Evolutionary conservation across 2,329 filamentous ascomycete species (phyloP).

Genomic region (Nemania abortiva): DNA sequence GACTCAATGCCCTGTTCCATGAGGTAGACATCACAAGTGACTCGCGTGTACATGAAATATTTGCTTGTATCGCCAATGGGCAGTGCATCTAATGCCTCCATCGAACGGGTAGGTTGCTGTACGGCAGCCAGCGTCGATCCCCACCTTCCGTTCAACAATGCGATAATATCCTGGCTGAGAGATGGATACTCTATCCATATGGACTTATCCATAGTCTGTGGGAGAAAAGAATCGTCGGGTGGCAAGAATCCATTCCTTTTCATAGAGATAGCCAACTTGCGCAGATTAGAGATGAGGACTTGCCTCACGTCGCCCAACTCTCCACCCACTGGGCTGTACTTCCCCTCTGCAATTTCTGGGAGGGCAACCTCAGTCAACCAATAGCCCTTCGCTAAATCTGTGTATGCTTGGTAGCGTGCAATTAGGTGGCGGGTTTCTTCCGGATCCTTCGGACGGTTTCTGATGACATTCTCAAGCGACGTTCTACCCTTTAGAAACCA

Average conservation of each 20-base stretch:
- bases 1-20: conserved; percentile 78
- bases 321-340: conserved; percentile 56
- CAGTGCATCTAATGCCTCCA: conserved; percentile 74
- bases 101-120: conserved; percentile 60
- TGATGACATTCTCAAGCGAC: conserved; percentile 78
- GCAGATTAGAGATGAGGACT: conserved; percentile 72
- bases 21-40: conserved; percentile 79
- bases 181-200: conserved; percentile 85
- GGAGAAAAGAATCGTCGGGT: conserved; percentile 74
- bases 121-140: conserved; percentile 62
- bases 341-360: conserved; percentile 61
- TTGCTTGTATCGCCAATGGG: conserved; percentile 80
- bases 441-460: conserved; percentile 69
- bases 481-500: conserved; percentile 89
- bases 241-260: conserved; percentile 84
- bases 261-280: conserved; percentile 84
- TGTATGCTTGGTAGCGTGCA: conserved; percentile 79
- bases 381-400: conserved; percentile 85
- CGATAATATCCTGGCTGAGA: conserved; percentile 77
- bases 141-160: conserved; percentile 74
- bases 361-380: conserved; percentile 77
- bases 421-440: conserved; percentile 68
- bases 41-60: conserved; percentile 82
- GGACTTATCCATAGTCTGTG: conserved; percentile 81
- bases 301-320: conserved; percentile 67